Conservation (phyloP, 306 rosid species). For the Sophora flavescens region DNA sequence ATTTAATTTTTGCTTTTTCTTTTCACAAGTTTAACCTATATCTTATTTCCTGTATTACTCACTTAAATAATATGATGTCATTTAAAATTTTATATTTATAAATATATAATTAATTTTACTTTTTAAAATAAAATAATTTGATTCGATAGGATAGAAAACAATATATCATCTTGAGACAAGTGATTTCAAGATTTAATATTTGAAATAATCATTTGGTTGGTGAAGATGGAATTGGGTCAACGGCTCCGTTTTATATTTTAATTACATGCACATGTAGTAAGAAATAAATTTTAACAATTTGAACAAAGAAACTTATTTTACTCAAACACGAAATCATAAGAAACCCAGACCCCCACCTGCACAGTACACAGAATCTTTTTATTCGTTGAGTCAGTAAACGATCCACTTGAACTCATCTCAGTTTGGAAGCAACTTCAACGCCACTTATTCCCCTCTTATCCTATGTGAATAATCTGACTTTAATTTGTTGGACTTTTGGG, state of each 20-base stretch:
- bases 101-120: too few species aligned
- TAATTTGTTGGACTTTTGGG: constrained; percentile 35
- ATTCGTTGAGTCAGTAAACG: constrained; percentile 40
- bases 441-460: constrained; percentile 53
- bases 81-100: too few species aligned
- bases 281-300: constrained; percentile 1
- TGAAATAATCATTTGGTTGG: constrained; percentile 44
- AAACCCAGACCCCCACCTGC: constrained; percentile 24
- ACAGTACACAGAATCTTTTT: constrained; percentile 14
- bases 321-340: too few species aligned
- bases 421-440: constrained; percentile 57
- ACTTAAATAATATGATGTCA: too few species aligned
- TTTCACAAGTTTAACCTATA: too few species aligned
- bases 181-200: neutral
- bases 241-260: constrained; percentile 39
- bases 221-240: constrained; percentile 51
- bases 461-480: constrained; percentile 45
- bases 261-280: neutral
- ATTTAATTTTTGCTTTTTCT: neutral
- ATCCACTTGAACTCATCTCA: constrained; percentile 51
- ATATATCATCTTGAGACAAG: too few species aligned
- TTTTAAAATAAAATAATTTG: too few species aligned
- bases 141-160: too few species aligned
- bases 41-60: too few species aligned
- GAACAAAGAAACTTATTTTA: neutral